Evolutionary conservation across 768 basidiomycete species (phyloP).

Genomic region (Cubamyces sp.): DNA sequence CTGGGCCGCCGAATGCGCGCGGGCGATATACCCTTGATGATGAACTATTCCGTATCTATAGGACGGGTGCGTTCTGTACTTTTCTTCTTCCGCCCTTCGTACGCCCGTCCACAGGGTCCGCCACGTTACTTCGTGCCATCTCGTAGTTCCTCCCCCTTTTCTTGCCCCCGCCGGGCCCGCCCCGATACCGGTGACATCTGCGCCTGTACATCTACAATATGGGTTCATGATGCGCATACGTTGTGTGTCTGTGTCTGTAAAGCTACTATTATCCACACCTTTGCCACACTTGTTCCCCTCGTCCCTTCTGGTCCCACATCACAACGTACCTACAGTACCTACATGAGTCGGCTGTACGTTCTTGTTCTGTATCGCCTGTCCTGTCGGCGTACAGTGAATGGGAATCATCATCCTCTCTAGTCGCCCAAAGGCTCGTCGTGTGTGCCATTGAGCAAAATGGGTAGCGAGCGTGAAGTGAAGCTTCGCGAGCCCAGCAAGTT

Average conservation of each 20-base stretch:
- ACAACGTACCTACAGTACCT: constrained; percentile 5
- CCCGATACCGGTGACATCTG: constrained; percentile 2
- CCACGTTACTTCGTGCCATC: background rate
- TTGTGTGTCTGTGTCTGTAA: constrained; percentile 15
- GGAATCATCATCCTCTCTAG: background rate
- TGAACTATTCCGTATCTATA: constrained; percentile 10
- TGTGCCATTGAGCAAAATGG: too few relatives aligned
- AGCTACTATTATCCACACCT: background rate
- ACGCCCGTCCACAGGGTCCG: constrained; percentile 16
- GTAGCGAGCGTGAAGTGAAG: background rate
- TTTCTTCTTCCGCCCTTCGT: constrained; percentile 3
- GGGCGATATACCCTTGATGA: constrained; percentile 21
- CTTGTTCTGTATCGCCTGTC: constrained; percentile 14
- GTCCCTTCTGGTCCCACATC: background rate
- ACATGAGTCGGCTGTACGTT: constrained; percentile 4
- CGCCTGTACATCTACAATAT: constrained; percentile 14
- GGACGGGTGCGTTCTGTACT: constrained; percentile 14
- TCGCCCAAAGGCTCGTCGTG: too few relatives aligned
- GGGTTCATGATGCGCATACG: constrained; percentile 10
- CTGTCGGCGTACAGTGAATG: constrained; percentile 14
- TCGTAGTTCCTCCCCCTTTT: background rate
- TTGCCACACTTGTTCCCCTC: background rate
- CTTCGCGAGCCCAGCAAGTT: background rate
- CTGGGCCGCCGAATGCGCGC: background rate
- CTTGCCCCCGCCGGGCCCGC: constrained; percentile 1